phyloP scores from a whole-genome alignment of 306 rosid genomes.

The Acmispon strigosus region DNA sequence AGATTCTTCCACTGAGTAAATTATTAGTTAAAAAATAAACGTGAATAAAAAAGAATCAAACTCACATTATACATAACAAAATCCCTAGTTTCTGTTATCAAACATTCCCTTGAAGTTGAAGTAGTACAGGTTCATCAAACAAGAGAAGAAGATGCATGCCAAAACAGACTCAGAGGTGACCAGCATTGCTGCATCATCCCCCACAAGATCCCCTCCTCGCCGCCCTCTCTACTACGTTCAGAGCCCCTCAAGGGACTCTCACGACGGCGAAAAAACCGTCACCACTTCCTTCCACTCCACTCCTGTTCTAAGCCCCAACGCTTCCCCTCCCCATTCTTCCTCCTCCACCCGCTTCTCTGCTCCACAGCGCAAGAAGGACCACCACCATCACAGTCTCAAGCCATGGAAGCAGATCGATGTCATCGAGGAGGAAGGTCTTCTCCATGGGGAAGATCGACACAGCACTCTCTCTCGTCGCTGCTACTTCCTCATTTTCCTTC shows the following conservation, averaged over 20 bases:
- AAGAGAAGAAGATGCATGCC: conserved; percentile 52
- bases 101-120: no score
- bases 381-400: conserved; percentile 16
- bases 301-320: conserved; percentile 72
- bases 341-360: conserved; percentile 79
- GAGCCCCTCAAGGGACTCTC: conserved; percentile 89
- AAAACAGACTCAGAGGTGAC: conserved; percentile 96
- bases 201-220: conserved; percentile 83
- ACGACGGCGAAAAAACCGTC: conserved; percentile 90
- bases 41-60: no score
- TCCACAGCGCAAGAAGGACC: conserved; percentile 27
- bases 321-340: conserved; percentile 90
- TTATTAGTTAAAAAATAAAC: background rate
- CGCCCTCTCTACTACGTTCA: conserved; percentile 87
- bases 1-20: background rate
- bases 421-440: conserved; percentile 85
- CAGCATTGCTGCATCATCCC: conserved; percentile 73
- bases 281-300: conserved; percentile 92
- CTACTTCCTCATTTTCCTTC: conserved; percentile 56
- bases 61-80: background rate
- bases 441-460: conserved; percentile 48
- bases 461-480: conserved; percentile 61
- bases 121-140: no score
- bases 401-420: conserved; percentile 75
- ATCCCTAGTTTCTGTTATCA: background rate